A percentile compares a stretch with the other conserved stretches of the same genome.
phyloP scores from a whole-genome alignment of 2,329 filamentous ascomycete genomes.

The Cordyceps sp. region DNA sequence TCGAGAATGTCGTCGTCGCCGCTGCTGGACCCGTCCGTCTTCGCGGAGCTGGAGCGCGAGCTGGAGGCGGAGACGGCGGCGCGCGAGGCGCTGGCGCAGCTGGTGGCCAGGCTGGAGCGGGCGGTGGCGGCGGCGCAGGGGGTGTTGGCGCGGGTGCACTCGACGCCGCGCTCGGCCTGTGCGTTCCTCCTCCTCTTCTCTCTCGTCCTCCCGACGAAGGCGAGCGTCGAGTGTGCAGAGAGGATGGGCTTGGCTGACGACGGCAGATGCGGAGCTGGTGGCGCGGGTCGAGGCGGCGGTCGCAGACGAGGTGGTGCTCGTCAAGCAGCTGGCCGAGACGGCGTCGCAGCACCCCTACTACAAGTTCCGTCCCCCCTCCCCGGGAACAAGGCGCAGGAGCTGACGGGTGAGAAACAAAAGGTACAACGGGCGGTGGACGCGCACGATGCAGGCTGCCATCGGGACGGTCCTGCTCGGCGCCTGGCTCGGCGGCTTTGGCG shows the following conservation, averaged over 20 bases:
- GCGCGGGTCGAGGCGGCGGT: slow-evolving; percentile 56
- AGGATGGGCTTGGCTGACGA: too few relatives aligned
- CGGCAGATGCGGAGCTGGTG: slow-evolving; percentile 46
- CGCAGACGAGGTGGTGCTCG: slow-evolving; percentile 46
- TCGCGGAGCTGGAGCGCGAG: slow-evolving; percentile 72
- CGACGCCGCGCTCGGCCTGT: slow-evolving; percentile 52
- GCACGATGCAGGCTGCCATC: slow-evolving; percentile 67
- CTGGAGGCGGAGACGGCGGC: slow-evolving; percentile 77
- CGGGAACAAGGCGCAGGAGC: too few relatives aligned
- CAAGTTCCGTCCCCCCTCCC: slow-evolving; percentile 40
- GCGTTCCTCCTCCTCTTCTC: slow-evolving; percentile 8
- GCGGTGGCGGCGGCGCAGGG: slow-evolving; percentile 70
- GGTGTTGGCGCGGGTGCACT: slow-evolving; percentile 76
- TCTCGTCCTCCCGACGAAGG: not conserved
- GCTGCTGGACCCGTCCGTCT: slow-evolving; percentile 60
- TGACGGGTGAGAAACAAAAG: not conserved
- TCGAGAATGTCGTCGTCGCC: slow-evolving; percentile 7
- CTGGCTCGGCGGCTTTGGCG: slow-evolving; percentile 63
- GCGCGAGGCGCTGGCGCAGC: slow-evolving; percentile 67
- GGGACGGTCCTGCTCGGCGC: slow-evolving; percentile 39
- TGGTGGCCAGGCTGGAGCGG: slow-evolving; percentile 69
- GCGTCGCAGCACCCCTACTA: slow-evolving; percentile 89
- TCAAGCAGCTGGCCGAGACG: slow-evolving; percentile 49
- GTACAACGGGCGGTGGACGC: slow-evolving; percentile 40
- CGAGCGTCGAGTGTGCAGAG: too few relatives aligned